Percentiles rank a stretch among this genome's conserved stretches.
Conservation (phyloP, 2,329 filamentous ascomycete genomes). For the Monosporascus sp. region DNA sequence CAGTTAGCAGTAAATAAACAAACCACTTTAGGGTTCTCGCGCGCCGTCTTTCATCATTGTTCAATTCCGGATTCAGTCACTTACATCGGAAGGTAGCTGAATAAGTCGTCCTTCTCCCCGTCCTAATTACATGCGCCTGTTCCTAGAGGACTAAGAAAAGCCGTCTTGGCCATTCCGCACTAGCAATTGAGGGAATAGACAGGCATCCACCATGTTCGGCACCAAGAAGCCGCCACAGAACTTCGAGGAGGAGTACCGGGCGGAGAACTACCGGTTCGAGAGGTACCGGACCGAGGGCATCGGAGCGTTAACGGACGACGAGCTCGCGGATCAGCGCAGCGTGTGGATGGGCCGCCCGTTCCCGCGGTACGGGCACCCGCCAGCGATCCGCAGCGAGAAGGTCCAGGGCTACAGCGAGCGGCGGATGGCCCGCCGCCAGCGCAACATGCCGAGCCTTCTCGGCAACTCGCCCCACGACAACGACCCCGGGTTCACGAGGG, state of each 20-base stretch:
- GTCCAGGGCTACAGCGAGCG: background rate
- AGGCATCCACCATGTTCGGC: no score
- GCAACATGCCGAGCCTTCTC: background rate
- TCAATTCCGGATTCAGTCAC: no score
- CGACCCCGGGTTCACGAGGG: background rate
- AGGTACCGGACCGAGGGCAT: background rate
- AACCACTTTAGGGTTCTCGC: no score
- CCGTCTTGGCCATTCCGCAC: no score
- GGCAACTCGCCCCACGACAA: background rate
- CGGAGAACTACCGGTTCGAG: constrained; percentile 3
- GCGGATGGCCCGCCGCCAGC: background rate
- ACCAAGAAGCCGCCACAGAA: background rate
- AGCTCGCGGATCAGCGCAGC: background rate
- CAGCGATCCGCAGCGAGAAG: no score
- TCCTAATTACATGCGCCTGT: no score
- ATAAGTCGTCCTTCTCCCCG: no score
- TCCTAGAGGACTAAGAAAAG: no score
- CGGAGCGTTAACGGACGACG: background rate
- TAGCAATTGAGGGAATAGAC: no score
- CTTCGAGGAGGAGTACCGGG: constrained; percentile 2
- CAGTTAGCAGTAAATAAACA: no score
- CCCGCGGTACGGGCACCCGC: background rate
- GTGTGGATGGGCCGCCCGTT: constrained; percentile 1
- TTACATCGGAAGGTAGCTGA: no score
- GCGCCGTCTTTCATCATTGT: no score